phyloP scores from a whole-genome alignment of 2,329 filamentous ascomycete species.

The Diaporthe sp. region DNA sequence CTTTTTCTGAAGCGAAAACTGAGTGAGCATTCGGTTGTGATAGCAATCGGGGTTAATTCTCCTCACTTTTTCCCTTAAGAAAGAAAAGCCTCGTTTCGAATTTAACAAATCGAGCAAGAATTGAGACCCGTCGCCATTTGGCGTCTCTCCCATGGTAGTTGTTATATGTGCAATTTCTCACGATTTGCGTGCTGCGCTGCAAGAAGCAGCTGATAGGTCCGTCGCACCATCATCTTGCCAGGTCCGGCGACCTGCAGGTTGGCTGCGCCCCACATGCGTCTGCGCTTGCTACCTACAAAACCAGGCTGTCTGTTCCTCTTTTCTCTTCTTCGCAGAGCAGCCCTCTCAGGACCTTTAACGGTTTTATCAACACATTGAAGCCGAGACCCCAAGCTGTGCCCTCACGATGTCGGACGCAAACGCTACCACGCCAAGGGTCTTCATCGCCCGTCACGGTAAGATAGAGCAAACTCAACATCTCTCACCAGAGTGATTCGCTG shows the following conservation, averaged over 20 bases:
- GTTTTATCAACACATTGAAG: neutral
- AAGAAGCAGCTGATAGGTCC: too few species aligned
- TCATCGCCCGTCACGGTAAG: constrained; percentile 53
- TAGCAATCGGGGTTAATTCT: too few species aligned
- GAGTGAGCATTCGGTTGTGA: too few species aligned
- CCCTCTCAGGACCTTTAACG: neutral
- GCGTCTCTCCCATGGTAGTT: too few species aligned
- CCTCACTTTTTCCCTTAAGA: too few species aligned
- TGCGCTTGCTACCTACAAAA: neutral
- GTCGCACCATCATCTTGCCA: neutral
- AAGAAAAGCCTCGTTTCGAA: too few species aligned
- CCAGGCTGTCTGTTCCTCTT: constrained; percentile 6
- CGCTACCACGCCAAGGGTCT: constrained; percentile 52
- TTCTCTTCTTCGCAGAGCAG: neutral
- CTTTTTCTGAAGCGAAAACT: too few species aligned
- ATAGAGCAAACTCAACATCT: constrained; percentile 21
- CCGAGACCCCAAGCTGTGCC: constrained; percentile 8
- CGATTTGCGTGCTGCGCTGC: too few species aligned
- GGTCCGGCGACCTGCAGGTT: neutral
- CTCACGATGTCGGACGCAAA: constrained; percentile 51
- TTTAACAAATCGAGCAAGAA: too few species aligned
- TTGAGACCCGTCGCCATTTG: too few species aligned
- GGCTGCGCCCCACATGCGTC: neutral
- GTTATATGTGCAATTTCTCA: too few species aligned
- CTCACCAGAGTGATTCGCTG: constrained; percentile 12